These are phyloP conservation scores for Penicillium janthinellum DNA, from an alignment of 2,329 filamentous ascomycete genomes.

Conservation along the genomic window DNA sequence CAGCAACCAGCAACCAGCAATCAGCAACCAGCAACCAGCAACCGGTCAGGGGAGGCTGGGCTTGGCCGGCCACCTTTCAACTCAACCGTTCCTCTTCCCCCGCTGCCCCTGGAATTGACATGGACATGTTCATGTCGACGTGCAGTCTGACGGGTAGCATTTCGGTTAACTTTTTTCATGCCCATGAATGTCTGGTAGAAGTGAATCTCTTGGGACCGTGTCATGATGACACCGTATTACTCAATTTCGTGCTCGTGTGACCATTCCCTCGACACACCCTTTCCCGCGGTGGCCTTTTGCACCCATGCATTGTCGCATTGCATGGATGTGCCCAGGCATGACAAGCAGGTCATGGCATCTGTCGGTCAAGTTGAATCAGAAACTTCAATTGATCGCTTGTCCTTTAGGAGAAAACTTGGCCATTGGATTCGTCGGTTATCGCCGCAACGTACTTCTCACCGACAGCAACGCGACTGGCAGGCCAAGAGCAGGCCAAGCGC, in stretches of 20 bases:
- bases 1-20: not conserved
- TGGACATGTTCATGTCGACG: not conserved
- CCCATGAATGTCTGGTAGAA: not conserved
- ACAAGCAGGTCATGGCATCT: not conserved
- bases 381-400: not conserved
- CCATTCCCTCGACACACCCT: not conserved
- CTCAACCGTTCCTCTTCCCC: not conserved
- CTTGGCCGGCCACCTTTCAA: not conserved
- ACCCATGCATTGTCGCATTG: slow-evolving; percentile 13
- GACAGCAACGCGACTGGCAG: slow-evolving; percentile 4
- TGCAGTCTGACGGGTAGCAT: slow-evolving; percentile 13
- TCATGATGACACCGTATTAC: slow-evolving; percentile 1
- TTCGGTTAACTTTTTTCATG: not conserved
- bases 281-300: not conserved
- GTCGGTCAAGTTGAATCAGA: not conserved
- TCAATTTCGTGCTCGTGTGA: slow-evolving; percentile 17
- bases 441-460: slow-evolving; percentile 3
- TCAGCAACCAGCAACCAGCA: not conserved
- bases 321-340: slow-evolving; percentile 3
- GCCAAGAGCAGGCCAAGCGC: not conserved
- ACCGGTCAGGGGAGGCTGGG: not conserved
- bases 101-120: not conserved
- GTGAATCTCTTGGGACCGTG: not conserved
- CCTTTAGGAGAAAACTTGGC: not conserved
- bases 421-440: slow-evolving; percentile 2